Evolutionary conservation across 495 filamentous ascomycete genomes (phyloP), one percentile per base, ranked within the genome.

Genomic region (Aspergillus panamensis): DNA sequence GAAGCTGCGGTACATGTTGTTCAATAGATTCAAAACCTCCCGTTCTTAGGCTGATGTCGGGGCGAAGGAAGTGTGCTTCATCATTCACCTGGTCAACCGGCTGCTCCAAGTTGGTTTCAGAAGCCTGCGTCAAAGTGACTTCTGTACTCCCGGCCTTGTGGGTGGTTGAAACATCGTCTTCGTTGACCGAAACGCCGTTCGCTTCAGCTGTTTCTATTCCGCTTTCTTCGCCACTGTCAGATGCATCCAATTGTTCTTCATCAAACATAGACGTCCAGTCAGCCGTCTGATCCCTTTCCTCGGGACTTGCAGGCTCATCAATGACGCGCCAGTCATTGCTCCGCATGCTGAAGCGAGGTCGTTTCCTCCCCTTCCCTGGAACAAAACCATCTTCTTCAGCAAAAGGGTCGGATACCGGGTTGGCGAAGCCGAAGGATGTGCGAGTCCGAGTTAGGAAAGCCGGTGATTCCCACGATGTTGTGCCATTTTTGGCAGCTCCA

Each of bases 361-460:
- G 82, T 73, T 96, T 96, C 32, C 80, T 83, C 30, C 86, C 84
- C 54, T 80, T 87, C 9, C 81, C 84, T 16, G 77, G 81, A 20
- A 84, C 73, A 57, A 69, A 77, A 0, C 84, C 85, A 66, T 86
- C 88, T 57, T 87, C 86, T 32, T 91, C 85, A 7, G 75, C 78
- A 53, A 95, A 92, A 14, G 88, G 84, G 61, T 89, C 84, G 56
- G 83, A 82, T 12, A 72, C 73, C 9, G 80, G 77, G 58, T 85
- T 80, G 19, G 84, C 77, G 0, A 86, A 68, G 0, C 82, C 83
- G 55, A 82, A 83, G 1, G 84, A 88, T 6, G 83, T 68, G 44
- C 87, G 78, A 16, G 78, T 73, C 21, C 85, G 77, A 61, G 85
- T 89, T 17, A 89, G 62, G 59, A 95, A 94, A 8, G 88, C 89